Evolutionary conservation across 2,329 filamentous ascomycete species (phyloP), one percentile per base, ranked within the genome.

Genomic region (Nigrograna mackinnonii): DNA sequence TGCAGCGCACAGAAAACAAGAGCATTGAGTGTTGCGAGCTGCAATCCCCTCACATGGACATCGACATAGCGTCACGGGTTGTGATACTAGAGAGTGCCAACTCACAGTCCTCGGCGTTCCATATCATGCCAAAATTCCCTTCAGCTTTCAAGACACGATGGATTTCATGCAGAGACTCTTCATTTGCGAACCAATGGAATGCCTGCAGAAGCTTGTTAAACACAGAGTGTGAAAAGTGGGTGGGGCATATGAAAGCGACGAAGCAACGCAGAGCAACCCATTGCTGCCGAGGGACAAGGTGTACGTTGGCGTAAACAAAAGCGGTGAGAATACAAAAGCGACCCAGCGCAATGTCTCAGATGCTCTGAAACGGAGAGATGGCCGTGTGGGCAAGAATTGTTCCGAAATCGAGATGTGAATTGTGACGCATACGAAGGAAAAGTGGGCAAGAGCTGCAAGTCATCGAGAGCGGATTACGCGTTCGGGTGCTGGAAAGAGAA

Each of bases 101-200:
- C 77, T 57, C 67, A 85, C 84, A 88, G 50, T 87, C 83, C 62
- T 89, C 85, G 45, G 85, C 73, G 54, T 89, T 89, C 86, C 87
- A 90, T 39, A 90, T 83, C 62, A 87, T 66, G 12, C 82, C 86
- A 20, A 90, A 72, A 20, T 74, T 73, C 5, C 79, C 79, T 5
- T 77, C 77, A 1, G 82, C 82, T 55, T 78, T 79, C 35, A 90
- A 67, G 0, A 86, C 77, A 35, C 85, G 79, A 52, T 82, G 77
- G n/a, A 90, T 85, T 54, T 89, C 85, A 34, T 72, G 66, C 20
- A 91, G 68, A 0, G 85, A 73, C 24, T 80, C 75, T 31, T 77
- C 68, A 39, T 78, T 86, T 28, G 85, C 82, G 67, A 90, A 90
- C 86, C 86, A 73, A 58, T 73, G 68, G 53, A 71, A 72, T 26